Conservation (phyloP, 345 rosid species). For the Abelmoschus esculentus region DNA sequence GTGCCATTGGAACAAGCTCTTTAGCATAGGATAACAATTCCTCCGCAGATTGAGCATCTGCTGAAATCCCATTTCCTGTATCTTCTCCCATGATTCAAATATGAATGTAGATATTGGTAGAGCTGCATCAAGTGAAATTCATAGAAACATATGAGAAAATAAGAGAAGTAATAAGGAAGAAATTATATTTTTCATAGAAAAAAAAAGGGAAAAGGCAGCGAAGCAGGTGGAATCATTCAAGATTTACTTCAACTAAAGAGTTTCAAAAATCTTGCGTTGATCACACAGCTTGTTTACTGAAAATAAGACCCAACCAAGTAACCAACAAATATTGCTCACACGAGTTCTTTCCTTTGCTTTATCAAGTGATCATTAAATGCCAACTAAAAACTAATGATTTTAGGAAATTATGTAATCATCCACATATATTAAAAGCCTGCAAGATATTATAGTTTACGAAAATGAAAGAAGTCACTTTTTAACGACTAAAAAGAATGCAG, state of each 20-base stretch:
- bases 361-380: constrained; percentile 51
- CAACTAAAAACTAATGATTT: constrained; percentile 18
- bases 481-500: constrained; percentile 17
- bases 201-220: constrained; percentile 27
- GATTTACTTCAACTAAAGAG: constrained; percentile 20
- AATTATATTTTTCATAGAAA: constrained; percentile 20
- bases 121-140: constrained; percentile 25
- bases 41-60: constrained; percentile 40
- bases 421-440: background rate
- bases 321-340: constrained; percentile 39
- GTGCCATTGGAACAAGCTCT: constrained; percentile 62
- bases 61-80: constrained; percentile 17
- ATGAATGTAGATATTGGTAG: constrained; percentile 17
- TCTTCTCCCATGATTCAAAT: constrained; percentile 43
- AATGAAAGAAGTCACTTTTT: constrained; percentile 21
- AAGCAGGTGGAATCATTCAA: constrained; percentile 69
- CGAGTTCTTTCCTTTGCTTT: constrained; percentile 42
- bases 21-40: constrained; percentile 64
- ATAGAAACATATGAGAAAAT: constrained; percentile 2
- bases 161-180: too few relatives aligned
- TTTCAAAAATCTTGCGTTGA: constrained; percentile 46
- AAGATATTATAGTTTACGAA: constrained; percentile 10
- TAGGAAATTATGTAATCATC: constrained; percentile 6
- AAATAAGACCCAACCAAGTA: constrained; percentile 38
- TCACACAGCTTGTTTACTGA: constrained; percentile 42